Evolutionary conservation across 2,329 filamentous ascomycete genomes (phyloP).

Genomic region (Penicillium polonicum): DNA sequence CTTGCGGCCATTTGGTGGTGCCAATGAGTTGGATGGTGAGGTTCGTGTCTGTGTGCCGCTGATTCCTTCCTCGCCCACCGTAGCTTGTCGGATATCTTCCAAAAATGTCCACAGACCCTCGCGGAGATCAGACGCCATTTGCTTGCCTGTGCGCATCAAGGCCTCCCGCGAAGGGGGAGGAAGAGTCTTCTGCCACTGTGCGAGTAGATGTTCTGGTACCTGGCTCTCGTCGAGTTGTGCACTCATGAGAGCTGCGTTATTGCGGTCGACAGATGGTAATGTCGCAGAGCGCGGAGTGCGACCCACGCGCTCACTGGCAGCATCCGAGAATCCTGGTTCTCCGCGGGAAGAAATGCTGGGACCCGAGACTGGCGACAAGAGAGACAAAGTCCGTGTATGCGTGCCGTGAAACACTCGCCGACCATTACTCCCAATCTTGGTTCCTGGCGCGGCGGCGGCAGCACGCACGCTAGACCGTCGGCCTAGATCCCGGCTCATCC

Average conservation of each 20-base stretch:
- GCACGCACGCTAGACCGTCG: conserved; percentile 67
- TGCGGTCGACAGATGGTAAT: conserved; percentile 42
- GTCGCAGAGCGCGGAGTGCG: conserved; percentile 43
- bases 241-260: conserved; percentile 20
- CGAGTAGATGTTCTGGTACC: conserved; percentile 37
- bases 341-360: conserved; percentile 17
- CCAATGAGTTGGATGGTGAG: conserved; percentile 26
- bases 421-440: conserved; percentile 38
- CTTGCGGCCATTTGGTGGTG: conserved; percentile 22
- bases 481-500: conserved; percentile 63
- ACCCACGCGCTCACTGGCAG: conserved; percentile 28
- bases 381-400: conserved; percentile 68
- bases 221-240: conserved; percentile 21
- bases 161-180: conserved; percentile 50
- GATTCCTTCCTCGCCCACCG: conserved; percentile 88
- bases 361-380: conserved; percentile 65
- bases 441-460: conserved; percentile 39
- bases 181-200: conserved; percentile 44
- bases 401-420: conserved; percentile 68
- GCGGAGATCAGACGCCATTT: conserved; percentile 85
- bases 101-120: conserved; percentile 91
- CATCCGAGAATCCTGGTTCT: conserved; percentile 18
- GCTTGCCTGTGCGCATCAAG: conserved; percentile 62
- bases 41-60: conserved; percentile 52
- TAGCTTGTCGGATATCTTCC: conserved; percentile 91